Conservation (phyloP, 768 basidiomycete genomes). For the Suillus clintonianus region DNA sequence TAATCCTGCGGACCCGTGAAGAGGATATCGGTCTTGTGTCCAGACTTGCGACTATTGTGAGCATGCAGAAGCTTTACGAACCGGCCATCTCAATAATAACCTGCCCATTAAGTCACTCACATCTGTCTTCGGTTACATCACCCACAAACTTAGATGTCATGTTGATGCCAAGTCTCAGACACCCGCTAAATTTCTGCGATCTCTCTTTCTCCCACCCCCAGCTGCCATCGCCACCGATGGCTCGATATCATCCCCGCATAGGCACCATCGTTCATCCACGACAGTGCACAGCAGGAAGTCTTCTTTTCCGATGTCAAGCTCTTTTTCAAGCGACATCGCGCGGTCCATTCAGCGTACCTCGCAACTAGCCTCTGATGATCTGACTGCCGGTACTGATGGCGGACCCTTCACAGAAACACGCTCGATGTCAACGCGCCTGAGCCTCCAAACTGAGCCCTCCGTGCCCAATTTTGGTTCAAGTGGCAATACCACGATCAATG, state of each 20-base stretch:
- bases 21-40: constrained; percentile 64
- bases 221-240: constrained; percentile 18
- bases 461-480: constrained; percentile 14
- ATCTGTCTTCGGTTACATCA: constrained; percentile 57
- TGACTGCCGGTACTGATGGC: constrained; percentile 1
- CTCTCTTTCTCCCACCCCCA: constrained; percentile 37
- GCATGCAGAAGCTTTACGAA: constrained; percentile 4
- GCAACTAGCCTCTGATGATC: constrained; percentile 17
- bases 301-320: constrained; percentile 23
- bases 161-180: constrained; percentile 15
- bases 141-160: constrained; percentile 58
- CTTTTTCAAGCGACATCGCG: constrained; percentile 19
- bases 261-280: constrained; percentile 19
- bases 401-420: constrained; percentile 4
- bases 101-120: constrained; percentile 51
- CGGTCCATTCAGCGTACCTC: constrained; percentile 15
- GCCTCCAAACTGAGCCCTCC: constrained; percentile 16
- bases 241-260: constrained; percentile 7
- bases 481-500: constrained; percentile 2
- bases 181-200: constrained; percentile 34
- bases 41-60: constrained; percentile 59
- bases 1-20: constrained; percentile 64
- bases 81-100: constrained; percentile 1
- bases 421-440: constrained; percentile 8
- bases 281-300: constrained; percentile 28